Conservation (phyloP, 2,329 filamentous ascomycete genomes). For the Phaeomoniella chlamydospora region DNA sequence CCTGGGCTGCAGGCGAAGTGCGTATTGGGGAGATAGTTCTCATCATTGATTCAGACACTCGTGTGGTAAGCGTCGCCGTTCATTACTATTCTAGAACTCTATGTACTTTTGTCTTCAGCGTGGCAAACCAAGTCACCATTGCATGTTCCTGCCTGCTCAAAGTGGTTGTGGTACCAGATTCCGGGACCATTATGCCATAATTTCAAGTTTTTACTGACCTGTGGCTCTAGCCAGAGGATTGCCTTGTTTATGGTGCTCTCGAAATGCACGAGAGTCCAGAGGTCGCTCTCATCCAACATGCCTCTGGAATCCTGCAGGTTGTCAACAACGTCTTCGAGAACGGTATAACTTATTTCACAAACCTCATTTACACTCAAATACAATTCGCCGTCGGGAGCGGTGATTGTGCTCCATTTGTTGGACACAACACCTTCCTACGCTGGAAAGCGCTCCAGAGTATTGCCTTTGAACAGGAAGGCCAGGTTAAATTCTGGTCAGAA, state of each 20-base stretch:
- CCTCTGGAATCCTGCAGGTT: slow-evolving; percentile 62
- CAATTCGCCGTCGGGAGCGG: slow-evolving; percentile 55
- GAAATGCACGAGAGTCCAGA: slow-evolving; percentile 58
- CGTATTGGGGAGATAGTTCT: slow-evolving; percentile 67
- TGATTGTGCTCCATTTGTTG: slow-evolving; percentile 60
- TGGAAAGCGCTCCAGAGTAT: slow-evolving; percentile 49
- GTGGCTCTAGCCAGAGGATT: slow-evolving; percentile 53
- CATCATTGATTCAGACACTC: slow-evolving; percentile 56
- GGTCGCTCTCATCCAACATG: slow-evolving; percentile 56
- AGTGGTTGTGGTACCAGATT: too few species aligned
- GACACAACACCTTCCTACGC: slow-evolving; percentile 61
- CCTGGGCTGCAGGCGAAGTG: slow-evolving; percentile 61
- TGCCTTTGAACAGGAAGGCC: slow-evolving; percentile 41
- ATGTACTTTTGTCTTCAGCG: too few species aligned
- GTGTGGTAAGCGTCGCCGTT: slow-evolving; percentile 48
- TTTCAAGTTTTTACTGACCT: too few species aligned
- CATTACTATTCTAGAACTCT: too few species aligned
- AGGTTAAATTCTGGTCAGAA: slow-evolving; percentile 60
- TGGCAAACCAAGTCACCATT: too few species aligned
- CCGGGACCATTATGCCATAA: too few species aligned
- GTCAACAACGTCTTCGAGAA: slow-evolving; percentile 59
- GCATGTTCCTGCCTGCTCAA: too few species aligned
- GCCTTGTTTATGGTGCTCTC: slow-evolving; percentile 51
- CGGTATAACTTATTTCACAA: slow-evolving; percentile 63
- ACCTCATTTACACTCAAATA: slow-evolving; percentile 61